A percentile compares a stretch with the other conserved stretches of the same genome.
phyloP scores from a whole-genome alignment of 495 filamentous ascomycete genomes.

The Chaetomium tenue region DNA sequence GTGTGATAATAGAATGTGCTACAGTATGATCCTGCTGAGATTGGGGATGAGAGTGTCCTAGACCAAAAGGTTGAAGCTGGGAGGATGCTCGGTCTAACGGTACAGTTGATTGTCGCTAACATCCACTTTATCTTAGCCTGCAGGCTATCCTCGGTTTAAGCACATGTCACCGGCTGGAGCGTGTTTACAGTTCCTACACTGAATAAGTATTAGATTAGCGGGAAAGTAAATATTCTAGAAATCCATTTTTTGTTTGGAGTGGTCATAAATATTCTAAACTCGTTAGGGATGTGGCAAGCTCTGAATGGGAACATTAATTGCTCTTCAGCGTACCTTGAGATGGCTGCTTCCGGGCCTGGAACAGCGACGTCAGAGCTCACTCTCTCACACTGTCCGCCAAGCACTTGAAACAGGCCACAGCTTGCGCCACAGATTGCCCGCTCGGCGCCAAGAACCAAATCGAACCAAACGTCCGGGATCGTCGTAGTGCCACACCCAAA shows the following conservation, averaged over 20 bases:
- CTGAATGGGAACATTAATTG: background rate
- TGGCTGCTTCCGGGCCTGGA: background rate
- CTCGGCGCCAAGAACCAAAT: background rate
- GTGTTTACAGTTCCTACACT: background rate
- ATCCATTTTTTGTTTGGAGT: background rate
- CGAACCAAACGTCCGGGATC: background rate
- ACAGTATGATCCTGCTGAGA: background rate
- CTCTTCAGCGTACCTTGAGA: background rate
- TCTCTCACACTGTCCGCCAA: background rate
- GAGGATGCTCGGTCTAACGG: background rate
- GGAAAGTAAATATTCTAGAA: background rate
- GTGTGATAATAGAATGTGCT: background rate
- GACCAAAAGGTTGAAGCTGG: background rate
- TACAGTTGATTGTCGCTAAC: background rate
- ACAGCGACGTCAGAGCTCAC: slow-evolving; percentile 2
- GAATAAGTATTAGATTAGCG: too few species aligned
- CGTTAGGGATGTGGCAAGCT: background rate
- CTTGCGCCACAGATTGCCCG: slow-evolving; percentile 17
- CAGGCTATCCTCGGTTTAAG: slow-evolving; percentile 36
- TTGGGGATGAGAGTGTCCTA: slow-evolving; percentile 1
- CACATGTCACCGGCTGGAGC: background rate
- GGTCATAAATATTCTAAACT: too few species aligned
- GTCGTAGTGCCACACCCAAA: slow-evolving; percentile 18
- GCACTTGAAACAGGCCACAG: background rate
- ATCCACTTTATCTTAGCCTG: slow-evolving; percentile 1